phyloP scores from a whole-genome alignment of 768 basidiomycete genomes.

The Lentinula guzmanii region DNA sequence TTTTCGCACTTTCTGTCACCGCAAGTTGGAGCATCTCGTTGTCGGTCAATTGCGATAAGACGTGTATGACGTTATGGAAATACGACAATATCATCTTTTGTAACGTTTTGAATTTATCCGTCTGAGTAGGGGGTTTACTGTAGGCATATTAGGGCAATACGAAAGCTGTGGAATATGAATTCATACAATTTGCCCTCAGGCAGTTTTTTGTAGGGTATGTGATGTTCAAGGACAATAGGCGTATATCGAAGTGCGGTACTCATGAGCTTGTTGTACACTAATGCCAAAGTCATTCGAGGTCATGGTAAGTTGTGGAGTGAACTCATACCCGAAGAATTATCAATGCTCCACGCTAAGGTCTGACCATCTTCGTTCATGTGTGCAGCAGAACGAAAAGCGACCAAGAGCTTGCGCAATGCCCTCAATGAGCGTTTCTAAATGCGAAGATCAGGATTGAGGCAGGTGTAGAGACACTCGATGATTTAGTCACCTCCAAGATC shows the following conservation, averaged over 20 bases:
- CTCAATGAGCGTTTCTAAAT: conserved; percentile 77
- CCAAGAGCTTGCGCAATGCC: conserved; percentile 73
- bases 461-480: not conserved
- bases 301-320: not conserved
- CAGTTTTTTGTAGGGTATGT: conserved; percentile 81
- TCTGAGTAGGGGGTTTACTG: conserved; percentile 83
- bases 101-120: conserved; percentile 73
- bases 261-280: conserved; percentile 94
- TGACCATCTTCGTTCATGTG: conserved; percentile 85
- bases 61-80: conserved; percentile 79
- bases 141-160: conserved; percentile 6
- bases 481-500: conserved; percentile 62
- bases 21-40: conserved; percentile 61
- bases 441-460: not conserved
- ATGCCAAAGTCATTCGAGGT: conserved; percentile 5
- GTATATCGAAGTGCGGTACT: conserved; percentile 85
- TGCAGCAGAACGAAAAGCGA: conserved; percentile 88
- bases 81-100: conserved; percentile 87
- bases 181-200: conserved; percentile 83
- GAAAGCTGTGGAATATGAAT: not conserved
- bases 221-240: conserved; percentile 81
- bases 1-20: conserved; percentile 78
- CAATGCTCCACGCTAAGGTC: conserved; percentile 79
- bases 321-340: conserved; percentile 64
- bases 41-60: conserved; percentile 73